Evolutionary conservation across 2,329 filamentous ascomycete species (phyloP), one percentile per base, ranked within the genome.

Genomic region (Microdochium trichocladiopsis): DNA sequence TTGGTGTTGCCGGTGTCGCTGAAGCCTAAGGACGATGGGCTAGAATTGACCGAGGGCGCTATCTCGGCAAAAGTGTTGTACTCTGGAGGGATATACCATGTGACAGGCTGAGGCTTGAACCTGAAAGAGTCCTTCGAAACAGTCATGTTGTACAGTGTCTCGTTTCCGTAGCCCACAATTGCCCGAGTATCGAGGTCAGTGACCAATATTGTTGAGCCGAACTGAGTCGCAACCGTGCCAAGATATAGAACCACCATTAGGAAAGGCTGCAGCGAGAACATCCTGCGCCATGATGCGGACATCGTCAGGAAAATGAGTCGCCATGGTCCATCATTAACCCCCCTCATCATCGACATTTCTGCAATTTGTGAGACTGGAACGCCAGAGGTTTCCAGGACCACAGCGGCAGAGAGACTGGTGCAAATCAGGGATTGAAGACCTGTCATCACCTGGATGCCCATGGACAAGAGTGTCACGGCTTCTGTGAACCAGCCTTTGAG

Each of bases 381-480:
- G 2, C 59, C 59, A 14, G 56, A 51, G 12, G 49, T 58, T 50
- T 62, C 58, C 11, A 62, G 50, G 5, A 62, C 25, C 2, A 58
- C 51, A 2, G 58, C 58, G 1, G 61, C 60, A 5, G 59, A 48
- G 37, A 63, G 48, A 36, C 60, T 62, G 10, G 59, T 63, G 45
- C 55, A 56, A 45, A 61, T 52, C 10, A 55, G 52, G 9, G 58
- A 52, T 25, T 60, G 57, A 14, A 56, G 51, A 9, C 57, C 56
- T 25, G 57, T 49, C 16, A 54, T 52, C 1, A 59, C 48, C 4
- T 58, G 53, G 4, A 60, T 52, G n/a, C 60, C 36, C 2, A 60
- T 55, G 0, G 60, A 56, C 5, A 55, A 51, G 3, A 61, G 21
- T 11, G 60, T 62, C 45, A 59, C 51, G 16, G 58, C 56, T 33